Evolutionary conservation across 176 grass and related monocot species (phyloP).

Genomic region (Oryza glumipatula): DNA sequence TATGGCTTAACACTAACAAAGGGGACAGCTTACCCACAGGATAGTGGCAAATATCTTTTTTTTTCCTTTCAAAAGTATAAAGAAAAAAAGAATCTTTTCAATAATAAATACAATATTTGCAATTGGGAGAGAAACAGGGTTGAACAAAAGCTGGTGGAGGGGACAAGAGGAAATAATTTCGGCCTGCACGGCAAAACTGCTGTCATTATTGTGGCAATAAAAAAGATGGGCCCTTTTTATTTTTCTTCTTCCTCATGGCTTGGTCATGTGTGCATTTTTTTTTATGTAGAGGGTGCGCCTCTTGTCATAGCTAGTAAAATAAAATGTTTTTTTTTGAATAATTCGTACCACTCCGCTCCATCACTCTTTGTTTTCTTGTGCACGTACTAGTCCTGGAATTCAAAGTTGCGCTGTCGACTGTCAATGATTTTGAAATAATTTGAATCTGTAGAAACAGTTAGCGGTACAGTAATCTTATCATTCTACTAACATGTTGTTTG

Average conservation of each 20-base stretch:
- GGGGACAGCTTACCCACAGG: conserved; percentile 50
- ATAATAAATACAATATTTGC: conserved; percentile 3
- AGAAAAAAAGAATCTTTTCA: background rate
- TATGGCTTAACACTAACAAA: background rate
- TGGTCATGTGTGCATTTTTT: background rate
- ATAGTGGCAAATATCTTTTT: conserved; percentile 34
- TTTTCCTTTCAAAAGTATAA: background rate
- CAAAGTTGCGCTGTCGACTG: background rate
- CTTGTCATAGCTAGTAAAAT: background rate
- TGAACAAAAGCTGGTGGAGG: conserved; percentile 36
- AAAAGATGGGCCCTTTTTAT: conserved; percentile 20
- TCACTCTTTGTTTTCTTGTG: conserved; percentile 17
- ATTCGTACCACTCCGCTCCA: conserved; percentile 26
- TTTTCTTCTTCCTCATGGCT: background rate
- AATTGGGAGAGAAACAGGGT: conserved; percentile 29
- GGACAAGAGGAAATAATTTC: conserved; percentile 42
- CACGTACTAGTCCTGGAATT: background rate
- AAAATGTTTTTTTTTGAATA: background rate
- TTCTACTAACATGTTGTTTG: background rate
- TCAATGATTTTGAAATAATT: conserved; percentile 10
- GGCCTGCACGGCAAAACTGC: conserved; percentile 37
- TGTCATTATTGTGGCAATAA: conserved; percentile 26
- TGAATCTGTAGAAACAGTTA: background rate
- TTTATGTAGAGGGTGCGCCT: background rate
- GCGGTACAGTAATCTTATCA: background rate